Evolutionary conservation across 139 green algal species (phyloP).

Genomic region (Edaphochlamys debaryana): DNA sequence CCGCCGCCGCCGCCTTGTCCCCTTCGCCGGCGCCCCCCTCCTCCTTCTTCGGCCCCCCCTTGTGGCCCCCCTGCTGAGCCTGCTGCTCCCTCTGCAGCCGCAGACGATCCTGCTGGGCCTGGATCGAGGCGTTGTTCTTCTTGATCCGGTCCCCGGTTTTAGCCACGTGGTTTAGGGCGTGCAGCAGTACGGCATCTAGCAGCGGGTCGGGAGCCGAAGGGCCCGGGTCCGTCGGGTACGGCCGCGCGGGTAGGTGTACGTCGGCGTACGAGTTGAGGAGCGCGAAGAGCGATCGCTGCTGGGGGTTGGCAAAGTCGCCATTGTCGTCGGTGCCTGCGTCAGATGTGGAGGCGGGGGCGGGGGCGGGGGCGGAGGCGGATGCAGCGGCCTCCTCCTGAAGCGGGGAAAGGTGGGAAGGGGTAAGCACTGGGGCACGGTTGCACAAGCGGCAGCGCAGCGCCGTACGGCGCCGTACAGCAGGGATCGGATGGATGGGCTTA

Average conservation of each 20-base stretch:
- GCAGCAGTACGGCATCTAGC: conserved; percentile 84
- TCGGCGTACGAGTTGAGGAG: conserved; percentile 72
- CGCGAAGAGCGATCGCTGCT: conserved; percentile 69
- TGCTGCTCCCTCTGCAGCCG: background rate
- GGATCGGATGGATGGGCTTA: background rate
- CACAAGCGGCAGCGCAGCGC: no score
- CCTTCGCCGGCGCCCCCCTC: background rate
- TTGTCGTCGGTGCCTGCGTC: background rate
- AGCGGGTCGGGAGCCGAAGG: conserved; percentile 36
- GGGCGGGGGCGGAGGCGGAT: background rate
- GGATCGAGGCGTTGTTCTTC: conserved; percentile 91
- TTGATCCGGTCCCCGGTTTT: conserved; percentile 86
- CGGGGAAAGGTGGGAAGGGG: no score
- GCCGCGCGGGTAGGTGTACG: conserved; percentile 54
- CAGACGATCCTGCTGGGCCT: no score
- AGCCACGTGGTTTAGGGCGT: conserved; percentile 85
- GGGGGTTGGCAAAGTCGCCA: conserved; percentile 50
- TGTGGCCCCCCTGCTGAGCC: background rate
- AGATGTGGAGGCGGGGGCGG: background rate
- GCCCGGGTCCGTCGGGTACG: conserved; percentile 59
- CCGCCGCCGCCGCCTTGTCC: background rate
- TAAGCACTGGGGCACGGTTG: background rate
- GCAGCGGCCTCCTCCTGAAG: background rate
- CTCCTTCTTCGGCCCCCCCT: background rate
- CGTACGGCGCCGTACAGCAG: no score